These are phyloP conservation scores for Basidiobolus meristosporus DNA, from an alignment of 371 early-diverging fungal genomes.

Conservation along the genomic window DNA sequence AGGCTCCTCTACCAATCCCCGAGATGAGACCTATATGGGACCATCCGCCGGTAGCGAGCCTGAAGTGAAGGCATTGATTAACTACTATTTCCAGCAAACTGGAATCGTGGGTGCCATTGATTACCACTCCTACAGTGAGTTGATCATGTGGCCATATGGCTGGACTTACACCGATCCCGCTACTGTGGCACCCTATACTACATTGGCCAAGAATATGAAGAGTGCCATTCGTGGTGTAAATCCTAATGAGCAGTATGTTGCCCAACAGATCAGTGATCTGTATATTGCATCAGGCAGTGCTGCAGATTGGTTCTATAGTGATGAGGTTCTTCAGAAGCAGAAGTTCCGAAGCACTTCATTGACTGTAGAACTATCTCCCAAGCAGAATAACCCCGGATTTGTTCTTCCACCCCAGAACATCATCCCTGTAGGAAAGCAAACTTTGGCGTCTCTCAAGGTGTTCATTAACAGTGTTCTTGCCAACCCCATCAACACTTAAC, in stretches of 20 bases:
- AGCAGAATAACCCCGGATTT: slow-evolving; percentile 6
- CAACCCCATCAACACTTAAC: no score
- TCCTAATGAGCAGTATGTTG: neutral
- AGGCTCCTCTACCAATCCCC: slow-evolving; percentile 14
- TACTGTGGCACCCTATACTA: neutral
- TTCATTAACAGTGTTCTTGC: no score
- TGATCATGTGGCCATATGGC: slow-evolving; percentile 9
- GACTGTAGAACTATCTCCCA: no score
- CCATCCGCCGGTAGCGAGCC: slow-evolving; percentile 16
- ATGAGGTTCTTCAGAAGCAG: no score
- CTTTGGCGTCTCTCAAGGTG: neutral
- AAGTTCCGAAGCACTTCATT: no score
- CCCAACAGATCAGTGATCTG: neutral
- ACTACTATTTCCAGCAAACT: slow-evolving; percentile 10
- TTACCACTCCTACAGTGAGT: slow-evolving; percentile 16
- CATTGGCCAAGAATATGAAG: no score
- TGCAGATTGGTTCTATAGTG: slow-evolving; percentile 3
- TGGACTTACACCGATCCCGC: slow-evolving; percentile 2
- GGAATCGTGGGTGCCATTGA: slow-evolving; percentile 19
- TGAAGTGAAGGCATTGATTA: slow-evolving; percentile 12
- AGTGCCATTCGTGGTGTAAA: no score
- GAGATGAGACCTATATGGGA: slow-evolving; percentile 20
- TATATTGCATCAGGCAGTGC: slow-evolving; percentile 3
- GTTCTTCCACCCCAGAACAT: slow-evolving; percentile 15
- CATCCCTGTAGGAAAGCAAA: slow-evolving; percentile 18